Percentiles rank a stretch among this genome's conserved stretches.
These are phyloP conservation scores for Posidonia australis DNA, from an alignment of 106 monocot species.

Conservation along the genomic window DNA sequence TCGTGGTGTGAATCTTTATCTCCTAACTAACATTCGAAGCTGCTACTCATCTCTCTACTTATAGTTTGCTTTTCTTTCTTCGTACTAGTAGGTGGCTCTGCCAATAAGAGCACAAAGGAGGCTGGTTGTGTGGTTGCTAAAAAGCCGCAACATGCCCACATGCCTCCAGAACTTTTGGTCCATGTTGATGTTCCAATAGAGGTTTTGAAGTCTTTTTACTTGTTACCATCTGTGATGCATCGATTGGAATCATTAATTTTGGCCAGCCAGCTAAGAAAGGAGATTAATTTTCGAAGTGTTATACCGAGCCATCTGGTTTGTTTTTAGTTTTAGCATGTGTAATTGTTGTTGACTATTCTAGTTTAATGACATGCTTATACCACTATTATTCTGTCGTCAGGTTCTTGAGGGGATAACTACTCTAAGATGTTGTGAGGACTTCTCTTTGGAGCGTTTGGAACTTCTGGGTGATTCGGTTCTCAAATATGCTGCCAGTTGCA, in stretches of 20 bases:
- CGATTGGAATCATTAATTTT: conserved; percentile 77
- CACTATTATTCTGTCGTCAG: conserved; percentile 28
- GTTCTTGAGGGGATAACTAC: conserved; percentile 92
- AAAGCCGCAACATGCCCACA: conserved; percentile 40
- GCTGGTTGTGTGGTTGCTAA: neutral
- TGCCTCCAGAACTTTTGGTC: conserved; percentile 92
- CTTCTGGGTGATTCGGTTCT: conserved; percentile 88
- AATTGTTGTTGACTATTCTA: neutral
- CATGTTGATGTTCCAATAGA: conserved; percentile 57
- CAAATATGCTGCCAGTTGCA: conserved; percentile 75
- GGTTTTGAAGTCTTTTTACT: conserved; percentile 67
- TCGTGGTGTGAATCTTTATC: too few relatives aligned
- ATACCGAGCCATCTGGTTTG: conserved; percentile 65
- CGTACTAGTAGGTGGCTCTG: conserved; percentile 3
- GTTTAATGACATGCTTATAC: neutral
- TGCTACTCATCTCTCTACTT: too few relatives aligned
- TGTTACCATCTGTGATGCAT: conserved; percentile 91
- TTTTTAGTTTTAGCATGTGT: neutral
- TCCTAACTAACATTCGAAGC: too few relatives aligned
- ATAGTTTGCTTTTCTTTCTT: neutral
- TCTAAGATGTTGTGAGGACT: conserved; percentile 65
- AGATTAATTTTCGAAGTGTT: conserved; percentile 33
- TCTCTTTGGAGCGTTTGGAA: conserved; percentile 86
- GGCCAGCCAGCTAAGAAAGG: conserved; percentile 63
- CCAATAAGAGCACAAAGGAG: neutral